phyloP scores from a whole-genome alignment of 345 rosid genomes.

The Populus deltoides region DNA sequence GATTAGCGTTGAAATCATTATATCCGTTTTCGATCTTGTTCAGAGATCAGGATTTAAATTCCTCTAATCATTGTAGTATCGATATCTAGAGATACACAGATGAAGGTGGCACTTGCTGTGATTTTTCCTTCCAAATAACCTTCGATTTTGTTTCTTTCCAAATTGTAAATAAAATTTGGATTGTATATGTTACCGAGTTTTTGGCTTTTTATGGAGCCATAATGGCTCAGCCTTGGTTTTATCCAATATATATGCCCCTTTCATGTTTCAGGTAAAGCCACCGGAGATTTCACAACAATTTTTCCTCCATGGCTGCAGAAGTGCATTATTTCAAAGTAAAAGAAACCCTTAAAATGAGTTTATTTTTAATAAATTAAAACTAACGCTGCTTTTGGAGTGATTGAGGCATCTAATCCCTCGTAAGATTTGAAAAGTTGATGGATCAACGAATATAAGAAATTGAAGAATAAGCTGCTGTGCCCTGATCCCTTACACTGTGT shows the following conservation, averaged over 20 bases:
- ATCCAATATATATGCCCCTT: neutral
- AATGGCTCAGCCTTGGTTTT: neutral
- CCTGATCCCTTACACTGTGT: too few relatives aligned
- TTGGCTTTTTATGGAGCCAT: neutral
- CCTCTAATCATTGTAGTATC: neutral
- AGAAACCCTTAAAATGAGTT: too few relatives aligned
- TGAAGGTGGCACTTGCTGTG: too few relatives aligned
- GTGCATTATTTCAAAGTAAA: too few relatives aligned
- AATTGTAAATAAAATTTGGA: neutral
- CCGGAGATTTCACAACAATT: neutral
- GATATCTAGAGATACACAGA: too few relatives aligned
- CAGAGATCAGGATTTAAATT: constrained; percentile 39
- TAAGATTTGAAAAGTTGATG: too few relatives aligned
- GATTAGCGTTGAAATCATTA: constrained; percentile 73
- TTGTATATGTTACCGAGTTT: neutral
- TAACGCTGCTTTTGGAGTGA: too few relatives aligned
- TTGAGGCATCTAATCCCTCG: too few relatives aligned
- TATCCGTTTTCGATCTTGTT: constrained; percentile 58
- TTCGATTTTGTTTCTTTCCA: neutral
- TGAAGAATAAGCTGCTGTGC: too few relatives aligned
- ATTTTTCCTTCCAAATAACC: neutral
- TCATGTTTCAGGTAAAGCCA: neutral
- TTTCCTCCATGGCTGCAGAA: neutral
- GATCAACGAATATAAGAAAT: too few relatives aligned
- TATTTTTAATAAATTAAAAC: too few relatives aligned